Percentiles rank a stretch among this genome's conserved stretches.
phyloP scores from a whole-genome alignment of 2,329 filamentous ascomycete species.

The Phoma herbarum region DNA sequence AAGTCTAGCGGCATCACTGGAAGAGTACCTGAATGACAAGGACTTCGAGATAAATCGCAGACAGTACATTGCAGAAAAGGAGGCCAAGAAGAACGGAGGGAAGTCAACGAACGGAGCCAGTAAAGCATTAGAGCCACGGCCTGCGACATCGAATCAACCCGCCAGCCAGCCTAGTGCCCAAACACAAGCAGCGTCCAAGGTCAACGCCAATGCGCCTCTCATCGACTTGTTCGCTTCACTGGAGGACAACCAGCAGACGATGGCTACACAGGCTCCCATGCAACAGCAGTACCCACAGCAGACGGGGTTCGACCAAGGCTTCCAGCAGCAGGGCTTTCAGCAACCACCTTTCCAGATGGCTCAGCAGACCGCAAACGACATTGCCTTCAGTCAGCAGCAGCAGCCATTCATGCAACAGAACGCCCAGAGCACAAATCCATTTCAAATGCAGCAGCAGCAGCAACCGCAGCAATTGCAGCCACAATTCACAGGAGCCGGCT shows the following conservation, averaged over 20 bases:
- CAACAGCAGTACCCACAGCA: slow-evolving; percentile 48
- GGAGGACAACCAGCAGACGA: slow-evolving; percentile 49
- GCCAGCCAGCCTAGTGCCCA: slow-evolving; percentile 37
- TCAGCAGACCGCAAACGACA: slow-evolving; percentile 52
- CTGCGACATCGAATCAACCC: slow-evolving; percentile 38
- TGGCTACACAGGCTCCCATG: slow-evolving; percentile 45
- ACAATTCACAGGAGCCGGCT: slow-evolving; percentile 77
- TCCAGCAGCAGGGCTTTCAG: slow-evolving; percentile 27
- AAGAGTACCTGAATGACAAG: slow-evolving; percentile 92
- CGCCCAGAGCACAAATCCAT: slow-evolving; percentile 82
- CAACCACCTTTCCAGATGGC: slow-evolving; percentile 45
- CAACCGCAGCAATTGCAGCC: slow-evolving; percentile 58
- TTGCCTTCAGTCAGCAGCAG: slow-evolving; percentile 43
- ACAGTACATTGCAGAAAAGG: slow-evolving; percentile 89
- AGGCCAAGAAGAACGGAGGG: slow-evolving; percentile 68
- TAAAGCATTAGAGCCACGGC: slow-evolving; percentile 49
- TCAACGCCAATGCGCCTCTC: slow-evolving; percentile 37
- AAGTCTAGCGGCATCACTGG: slow-evolving; percentile 85
- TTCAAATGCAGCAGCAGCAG: slow-evolving; percentile 77
- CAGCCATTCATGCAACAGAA: slow-evolving; percentile 64
- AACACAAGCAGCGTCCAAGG: slow-evolving; percentile 29
- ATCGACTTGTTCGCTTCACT: slow-evolving; percentile 48
- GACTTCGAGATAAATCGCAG: slow-evolving; percentile 94
- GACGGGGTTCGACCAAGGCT: slow-evolving; percentile 37
- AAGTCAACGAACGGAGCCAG: slow-evolving; percentile 50